A percentile compares a stretch with the other conserved stretches of the same genome.
phyloP scores from a whole-genome alignment of 352 stramenopile species.

The Saprolegnia parasitica region DNA sequence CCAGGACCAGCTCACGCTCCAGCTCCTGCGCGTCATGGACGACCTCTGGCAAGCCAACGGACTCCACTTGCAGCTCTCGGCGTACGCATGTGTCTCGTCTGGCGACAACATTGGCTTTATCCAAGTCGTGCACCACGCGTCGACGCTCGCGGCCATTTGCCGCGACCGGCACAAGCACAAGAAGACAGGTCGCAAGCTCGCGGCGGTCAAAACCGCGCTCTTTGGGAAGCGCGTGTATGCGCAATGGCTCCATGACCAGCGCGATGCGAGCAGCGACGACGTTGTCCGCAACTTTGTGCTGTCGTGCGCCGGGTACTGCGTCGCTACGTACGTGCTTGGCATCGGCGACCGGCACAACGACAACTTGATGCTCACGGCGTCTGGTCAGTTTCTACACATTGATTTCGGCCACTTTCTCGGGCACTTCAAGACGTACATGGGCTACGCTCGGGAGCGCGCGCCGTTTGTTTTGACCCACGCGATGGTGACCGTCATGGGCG shows the following conservation, averaged over 20 bases:
- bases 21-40: constrained; percentile 90
- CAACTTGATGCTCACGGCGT: constrained; percentile 93
- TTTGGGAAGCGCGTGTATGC: constrained; percentile 55
- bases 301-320: constrained; percentile 89
- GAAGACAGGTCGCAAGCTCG: constrained; percentile 60
- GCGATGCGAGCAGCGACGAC: constrained; percentile 30
- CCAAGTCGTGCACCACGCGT: constrained; percentile 81
- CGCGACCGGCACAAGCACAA: constrained; percentile 60
- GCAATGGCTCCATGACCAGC: constrained; percentile 46
- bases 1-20: constrained; percentile 91
- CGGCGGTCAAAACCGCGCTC: constrained; percentile 62
- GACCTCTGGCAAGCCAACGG: constrained; percentile 80
- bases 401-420: constrained; percentile 95
- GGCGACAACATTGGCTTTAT: constrained; percentile 86
- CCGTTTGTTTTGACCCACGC: constrained; percentile 91
- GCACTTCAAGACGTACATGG: constrained; percentile 93
- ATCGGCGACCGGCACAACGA: constrained; percentile 93
- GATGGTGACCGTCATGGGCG: constrained; percentile 84
- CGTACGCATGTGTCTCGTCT: constrained; percentile 86
- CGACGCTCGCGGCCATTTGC: constrained; percentile 86
- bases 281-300: constrained; percentile 84
- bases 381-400: constrained; percentile 95
- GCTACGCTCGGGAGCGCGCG: constrained; percentile 85
- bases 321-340: constrained; percentile 91
- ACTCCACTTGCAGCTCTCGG: constrained; percentile 78